Evolutionary conservation across 768 basidiomycete genomes (phyloP).

Genomic region (Tricholoma sp.): DNA sequence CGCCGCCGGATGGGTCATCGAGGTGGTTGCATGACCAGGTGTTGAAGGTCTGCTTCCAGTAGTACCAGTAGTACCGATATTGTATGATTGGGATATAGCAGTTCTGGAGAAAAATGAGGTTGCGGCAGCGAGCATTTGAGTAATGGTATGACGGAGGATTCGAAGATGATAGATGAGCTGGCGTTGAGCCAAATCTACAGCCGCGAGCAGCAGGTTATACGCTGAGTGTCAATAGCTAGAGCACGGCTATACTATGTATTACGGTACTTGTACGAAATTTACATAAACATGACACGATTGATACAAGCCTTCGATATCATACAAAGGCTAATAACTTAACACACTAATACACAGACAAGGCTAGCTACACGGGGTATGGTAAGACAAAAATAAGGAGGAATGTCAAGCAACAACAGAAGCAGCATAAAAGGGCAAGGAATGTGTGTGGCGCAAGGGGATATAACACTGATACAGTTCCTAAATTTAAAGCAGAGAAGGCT

Average conservation of each 20-base stretch:
- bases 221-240: too few relatives aligned
- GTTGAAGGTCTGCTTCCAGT: constrained; percentile 45
- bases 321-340: not conserved
- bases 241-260: too few relatives aligned
- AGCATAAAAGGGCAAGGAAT: not conserved
- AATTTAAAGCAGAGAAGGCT: not conserved
- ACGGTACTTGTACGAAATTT: not conserved
- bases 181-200: too few relatives aligned
- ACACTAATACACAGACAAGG: not conserved
- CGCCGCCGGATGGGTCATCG: constrained; percentile 32
- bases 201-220: too few relatives aligned
- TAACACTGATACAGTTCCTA: not conserved
- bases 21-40: constrained; percentile 33
- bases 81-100: constrained; percentile 77
- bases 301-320: not conserved
- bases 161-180: too few relatives aligned
- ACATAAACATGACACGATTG: not conserved
- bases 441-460: not conserved
- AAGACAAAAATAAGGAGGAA: not conserved
- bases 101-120: constrained; percentile 80
- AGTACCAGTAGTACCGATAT: constrained; percentile 42
- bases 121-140: constrained; percentile 73
- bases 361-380: not conserved
- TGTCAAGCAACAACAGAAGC: not conserved
- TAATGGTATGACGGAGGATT: not conserved